Evolutionary conservation across 2,329 filamentous ascomycete species (phyloP), one percentile per base, ranked within the genome.

Genomic region (Exutisphaerella laricina): DNA sequence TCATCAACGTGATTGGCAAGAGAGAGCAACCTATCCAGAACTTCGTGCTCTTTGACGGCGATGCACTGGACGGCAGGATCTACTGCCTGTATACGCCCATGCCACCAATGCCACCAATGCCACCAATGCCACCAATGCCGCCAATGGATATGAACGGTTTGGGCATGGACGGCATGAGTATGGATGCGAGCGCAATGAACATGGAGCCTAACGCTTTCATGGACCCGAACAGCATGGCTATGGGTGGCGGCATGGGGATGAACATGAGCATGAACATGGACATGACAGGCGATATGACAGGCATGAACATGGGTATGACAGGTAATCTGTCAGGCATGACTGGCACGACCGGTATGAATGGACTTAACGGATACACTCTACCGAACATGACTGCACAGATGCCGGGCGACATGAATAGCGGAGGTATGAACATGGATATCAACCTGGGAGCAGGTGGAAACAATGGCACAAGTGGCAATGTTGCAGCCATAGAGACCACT

Each of bases 11-110:
- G 22, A 77, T 97, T 4, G 88, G 89, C 36, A 81, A 85, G 62
- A 81, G 85, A 29, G 88, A 97, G 68, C 92, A 96, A 65, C 92
- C 92, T 1, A 84, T 98, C 30, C 92, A 98, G 69, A 98, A 98
- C 65, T 80, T 95, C 63, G 77, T 95, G 37, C 72, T 97, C 14
- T 95, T 97, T 58, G 88, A 97, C 63, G 89, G 89, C 10, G 85
- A 87, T 55, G 77, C 75, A 33, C 85, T 86, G 66, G 78, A 85
- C 52, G 86, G 84, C 0, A 80, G 80, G 2, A 81, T 92, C 53
- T 95, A 92, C 62, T 77, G 88, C 2, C 71, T 97, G 28, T 63
- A 53, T 45, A 59, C 48, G 23, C 17, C 33, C 14, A 45, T 56
- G 22, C 55, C 58, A 22, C 58, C 60, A 10, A 58, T 59, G 41